Conservation (phyloP, 1,284 basidiomycete genomes). For the Ustilago tritici region DNA sequence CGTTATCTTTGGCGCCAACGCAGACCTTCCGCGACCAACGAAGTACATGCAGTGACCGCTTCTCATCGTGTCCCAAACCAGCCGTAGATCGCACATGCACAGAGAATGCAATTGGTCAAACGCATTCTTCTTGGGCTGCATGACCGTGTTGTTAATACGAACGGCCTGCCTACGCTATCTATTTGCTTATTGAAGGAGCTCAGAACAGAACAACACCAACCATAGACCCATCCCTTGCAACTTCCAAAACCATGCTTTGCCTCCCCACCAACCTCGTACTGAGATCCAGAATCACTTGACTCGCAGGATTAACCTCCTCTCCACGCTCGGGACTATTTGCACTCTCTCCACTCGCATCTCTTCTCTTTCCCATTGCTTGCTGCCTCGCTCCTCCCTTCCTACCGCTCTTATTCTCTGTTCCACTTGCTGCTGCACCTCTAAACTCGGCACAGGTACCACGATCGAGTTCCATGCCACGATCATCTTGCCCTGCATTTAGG, state of each 20-base stretch:
- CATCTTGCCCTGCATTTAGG: slow-evolving; percentile 25
- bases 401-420: neutral
- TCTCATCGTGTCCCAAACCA: neutral
- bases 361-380: too few species aligned
- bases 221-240: slow-evolving; percentile 41
- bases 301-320: slow-evolving; percentile 8
- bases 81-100: neutral
- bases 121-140: neutral
- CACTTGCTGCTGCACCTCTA: slow-evolving; percentile 6
- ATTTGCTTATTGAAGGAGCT: neutral
- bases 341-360: slow-evolving; percentile 4
- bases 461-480: slow-evolving; percentile 48
- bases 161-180: neutral
- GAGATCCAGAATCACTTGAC: slow-evolving; percentile 43
- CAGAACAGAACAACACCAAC: slow-evolving; percentile 47
- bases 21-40: slow-evolving; percentile 49
- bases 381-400: slow-evolving; percentile 1
- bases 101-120: neutral
- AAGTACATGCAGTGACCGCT: slow-evolving; percentile 51
- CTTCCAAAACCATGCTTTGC: slow-evolving; percentile 42
- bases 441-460: slow-evolving; percentile 49
- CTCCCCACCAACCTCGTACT: slow-evolving; percentile 41
- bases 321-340: slow-evolving; percentile 31
- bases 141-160: neutral
- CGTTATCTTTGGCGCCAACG: neutral